These are phyloP conservation scores for Colletotrichum trifolii DNA, from an alignment of 2,329 filamentous ascomycete genomes.

Conservation along the genomic window DNA sequence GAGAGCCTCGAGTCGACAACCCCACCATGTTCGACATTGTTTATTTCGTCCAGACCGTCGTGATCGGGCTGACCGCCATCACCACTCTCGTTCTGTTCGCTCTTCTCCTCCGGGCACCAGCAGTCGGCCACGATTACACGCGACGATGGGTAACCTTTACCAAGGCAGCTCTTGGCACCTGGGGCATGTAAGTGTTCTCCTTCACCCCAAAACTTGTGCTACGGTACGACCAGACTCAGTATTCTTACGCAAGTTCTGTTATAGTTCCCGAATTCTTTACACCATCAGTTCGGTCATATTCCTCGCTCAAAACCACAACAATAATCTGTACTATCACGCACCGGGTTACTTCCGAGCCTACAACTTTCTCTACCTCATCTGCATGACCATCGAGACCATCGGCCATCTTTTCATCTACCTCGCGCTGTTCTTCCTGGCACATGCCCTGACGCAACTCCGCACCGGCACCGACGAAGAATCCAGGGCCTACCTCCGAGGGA, in stretches of 20 bases:
- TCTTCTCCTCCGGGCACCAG: constrained; percentile 39
- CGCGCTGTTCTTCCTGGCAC: constrained; percentile 32
- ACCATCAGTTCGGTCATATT: neutral
- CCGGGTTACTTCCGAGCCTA: neutral
- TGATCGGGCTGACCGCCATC: constrained; percentile 37
- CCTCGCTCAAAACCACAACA: neutral
- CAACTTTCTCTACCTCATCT: neutral
- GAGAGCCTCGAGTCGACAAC: neutral
- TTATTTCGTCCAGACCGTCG: constrained; percentile 30
- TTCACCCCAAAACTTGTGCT: neutral
- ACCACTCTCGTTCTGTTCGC: constrained; percentile 40
- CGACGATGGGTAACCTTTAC: constrained; percentile 41
- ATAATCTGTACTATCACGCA: neutral
- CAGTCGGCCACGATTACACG: constrained; percentile 40
- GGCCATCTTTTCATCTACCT: constrained; percentile 26
- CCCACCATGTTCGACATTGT: neutral
- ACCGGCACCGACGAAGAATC: neutral
- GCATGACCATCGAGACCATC: neutral
- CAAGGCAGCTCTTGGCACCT: constrained; percentile 41
- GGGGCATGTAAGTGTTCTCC: constrained; percentile 39
- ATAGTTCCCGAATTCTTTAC: neutral
- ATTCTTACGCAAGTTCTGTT: neutral
- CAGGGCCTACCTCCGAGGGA: neutral
- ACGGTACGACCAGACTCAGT: neutral
- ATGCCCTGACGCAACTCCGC: constrained; percentile 18